Base-by-base conservation (phyloP, 495 filamentous ascomycete genomes). In the Achaetomiella virescens region DNA sequence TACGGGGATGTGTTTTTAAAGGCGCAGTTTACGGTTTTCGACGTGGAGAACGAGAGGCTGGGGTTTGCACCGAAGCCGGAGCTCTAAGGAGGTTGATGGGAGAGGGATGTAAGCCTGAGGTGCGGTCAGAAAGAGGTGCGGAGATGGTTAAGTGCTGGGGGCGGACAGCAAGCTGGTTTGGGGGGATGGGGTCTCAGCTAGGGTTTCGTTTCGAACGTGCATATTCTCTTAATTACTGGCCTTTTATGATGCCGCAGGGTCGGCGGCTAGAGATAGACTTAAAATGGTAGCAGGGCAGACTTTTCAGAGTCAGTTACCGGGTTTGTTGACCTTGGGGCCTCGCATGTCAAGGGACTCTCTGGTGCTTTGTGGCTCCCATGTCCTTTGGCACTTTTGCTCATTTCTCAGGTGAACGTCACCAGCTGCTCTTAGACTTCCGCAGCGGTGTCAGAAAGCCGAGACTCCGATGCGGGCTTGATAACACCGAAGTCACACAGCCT, bases 1-100 rank as follows among this genome's bases (percentile, higher is more conserved):
- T 86, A 90, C 52, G 89, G 89, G 22, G 89, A 91, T 56, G 80
- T 92, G 54, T 91, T 91, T 71, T 78, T 95, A 55, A 91, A 93
- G 78, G 80, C 80, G 65, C 84, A 90, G 68, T 91, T 88, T 57
- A 87, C 85, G 11, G 83, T 95, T 4, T 91, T 91, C 61, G 81
- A 91, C 52, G 73, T 76, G 0, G 31, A 71, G 71, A 29, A 74
- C 67, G 7, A 68, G 71, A 66, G 74, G 48, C 66, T 89, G 43
- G 87, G 85, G 9, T 84, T 88, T 68, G 86, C 85, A n/a, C 64
- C 68, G 31, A 80, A 55, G 52, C 42, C 52, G 33, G 43, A 20
- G 33, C 52, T 54, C 12, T 43, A n/a, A 43, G 21, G 41, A 9
- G 27, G 27, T 31, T 31, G 4, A n/a, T n/a, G n/a, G n/a, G n/a